Evolutionary conservation across 495 filamentous ascomycete genomes (phyloP), one percentile per base, ranked within the genome.

Genomic region (Neurospora sp.): DNA sequence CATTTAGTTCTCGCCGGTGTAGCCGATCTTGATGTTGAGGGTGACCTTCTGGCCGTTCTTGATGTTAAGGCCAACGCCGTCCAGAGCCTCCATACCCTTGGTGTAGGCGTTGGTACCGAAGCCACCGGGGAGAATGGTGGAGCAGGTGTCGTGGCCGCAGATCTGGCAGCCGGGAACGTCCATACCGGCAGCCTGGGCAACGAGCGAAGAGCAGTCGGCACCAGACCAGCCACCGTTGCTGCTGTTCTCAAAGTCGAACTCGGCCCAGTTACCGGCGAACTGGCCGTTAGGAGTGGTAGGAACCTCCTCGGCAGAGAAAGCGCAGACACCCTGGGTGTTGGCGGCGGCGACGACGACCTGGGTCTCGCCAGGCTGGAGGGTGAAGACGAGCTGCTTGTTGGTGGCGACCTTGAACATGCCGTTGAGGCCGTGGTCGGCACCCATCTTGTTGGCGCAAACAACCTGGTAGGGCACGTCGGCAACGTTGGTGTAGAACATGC

Each of bases 401-500:
- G 72, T 62, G 18, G 7, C 35, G 6, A 75, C 70, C 37, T 77
- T 73, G 78, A 80, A 83, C 75, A 78, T 77, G 75, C 81, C 81
- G 38, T 78, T 81, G 72, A 81, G 73, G 5, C 42, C 69, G 31
- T 74, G 72, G 23, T 79, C 74, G 35, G 77, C 70, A 69, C 82
- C 82, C 59, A 83, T 81, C 80, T 83, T 83, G 79, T 82, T 81
- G 73, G 31, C 75, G 80, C 81, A 82, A 27, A 72, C 16, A 59
- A 82, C 81, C 74, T 78, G 66, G 69, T 81, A 79, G 23, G 74
- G 39, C 59, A 69, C 71, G 5, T 31, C 44, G 41, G 69, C 77
- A 44, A 76, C 78, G 77, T 83, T 83, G 44, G 69, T 77, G 72
- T 83, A 84, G 41, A 74, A 77, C 48, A 84, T 74, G 16, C 79